Conservation (phyloP, 257 asterid genomes). For the Mitragyna speciosa region DNA sequence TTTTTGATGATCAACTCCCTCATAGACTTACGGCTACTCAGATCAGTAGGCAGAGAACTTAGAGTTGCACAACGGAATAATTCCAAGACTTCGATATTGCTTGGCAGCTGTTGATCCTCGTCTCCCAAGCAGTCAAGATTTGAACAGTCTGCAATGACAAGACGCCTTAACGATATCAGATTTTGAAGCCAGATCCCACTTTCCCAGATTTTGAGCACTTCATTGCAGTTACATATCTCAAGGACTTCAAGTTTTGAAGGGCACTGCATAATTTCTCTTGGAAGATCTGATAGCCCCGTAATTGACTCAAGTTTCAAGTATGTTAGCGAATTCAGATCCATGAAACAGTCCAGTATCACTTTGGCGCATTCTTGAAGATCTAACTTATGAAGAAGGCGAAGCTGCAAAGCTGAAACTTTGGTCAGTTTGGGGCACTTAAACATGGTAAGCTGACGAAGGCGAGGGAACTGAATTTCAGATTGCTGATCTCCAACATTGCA, state of each 20-base stretch:
- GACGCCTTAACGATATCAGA: slow-evolving; percentile 48
- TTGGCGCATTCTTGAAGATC: slow-evolving; percentile 58
- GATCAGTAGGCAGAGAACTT: slow-evolving; percentile 40
- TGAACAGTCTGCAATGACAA: slow-evolving; percentile 56
- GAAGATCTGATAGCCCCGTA: slow-evolving; percentile 43
- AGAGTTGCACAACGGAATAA: slow-evolving; percentile 47
- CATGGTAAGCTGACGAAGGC: slow-evolving; percentile 52
- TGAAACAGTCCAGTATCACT: slow-evolving; percentile 44
- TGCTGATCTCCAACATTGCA: slow-evolving; percentile 23
- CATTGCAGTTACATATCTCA: slow-evolving; percentile 61
- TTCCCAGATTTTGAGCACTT: slow-evolving; percentile 51
- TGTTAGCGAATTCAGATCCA: slow-evolving; percentile 35
- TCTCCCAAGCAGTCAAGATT: slow-evolving; percentile 49
- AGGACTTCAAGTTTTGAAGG: slow-evolving; percentile 49
- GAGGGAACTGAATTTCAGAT: slow-evolving; percentile 36
- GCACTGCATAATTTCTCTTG: slow-evolving; percentile 42
- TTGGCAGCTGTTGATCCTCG: slow-evolving; percentile 55
- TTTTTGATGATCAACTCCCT: slow-evolving; percentile 58
- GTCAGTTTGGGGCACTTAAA: slow-evolving; percentile 53
- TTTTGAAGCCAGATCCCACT: slow-evolving; percentile 27
- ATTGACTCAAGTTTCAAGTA: slow-evolving; percentile 59
- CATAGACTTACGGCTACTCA: slow-evolving; percentile 41
- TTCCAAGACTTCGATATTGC: slow-evolving; percentile 62
- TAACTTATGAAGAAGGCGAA: slow-evolving; percentile 42
- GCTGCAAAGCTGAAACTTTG: slow-evolving; percentile 42